A percentile compares a stretch with the other conserved stretches of the same genome.
phyloP scores from a whole-genome alignment of 148 eudicot species.

The Arbutus unedo region DNA sequence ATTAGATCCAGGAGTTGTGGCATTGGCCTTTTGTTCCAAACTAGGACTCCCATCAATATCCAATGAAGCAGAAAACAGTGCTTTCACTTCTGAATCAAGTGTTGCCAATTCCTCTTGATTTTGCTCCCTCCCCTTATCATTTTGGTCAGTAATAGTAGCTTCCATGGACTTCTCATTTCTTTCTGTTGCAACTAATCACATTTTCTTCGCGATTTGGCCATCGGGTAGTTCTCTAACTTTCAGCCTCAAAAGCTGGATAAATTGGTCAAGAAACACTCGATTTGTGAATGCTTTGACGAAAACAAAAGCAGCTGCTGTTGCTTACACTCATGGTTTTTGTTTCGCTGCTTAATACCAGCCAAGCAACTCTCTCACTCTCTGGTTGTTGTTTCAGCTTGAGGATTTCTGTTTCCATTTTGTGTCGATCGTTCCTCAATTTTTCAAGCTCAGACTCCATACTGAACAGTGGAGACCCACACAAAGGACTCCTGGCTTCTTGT shows the following conservation, averaged over 20 bases:
- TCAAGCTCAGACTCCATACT: slow-evolving; percentile 41
- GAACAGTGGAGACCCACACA: slow-evolving; percentile 8
- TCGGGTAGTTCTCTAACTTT: slow-evolving; percentile 22
- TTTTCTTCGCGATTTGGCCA: slow-evolving; percentile 41
- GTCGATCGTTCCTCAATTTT: slow-evolving; percentile 44
- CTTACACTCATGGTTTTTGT: slow-evolving; percentile 37
- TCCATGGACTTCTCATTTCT: slow-evolving; percentile 10
- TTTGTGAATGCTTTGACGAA: slow-evolving; percentile 49
- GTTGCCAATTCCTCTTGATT: slow-evolving; percentile 27
- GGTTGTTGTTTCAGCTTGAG: slow-evolving; percentile 49
- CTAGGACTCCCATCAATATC: slow-evolving; percentile 22
- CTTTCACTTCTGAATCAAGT: slow-evolving; percentile 33
- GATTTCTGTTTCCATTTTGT: slow-evolving; percentile 39
- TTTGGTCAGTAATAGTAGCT: neutral
- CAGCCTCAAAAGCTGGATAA: slow-evolving; percentile 37
- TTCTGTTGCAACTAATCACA: slow-evolving; percentile 28
- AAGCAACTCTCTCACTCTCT: slow-evolving; percentile 34
- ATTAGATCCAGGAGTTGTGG: slow-evolving; percentile 21
- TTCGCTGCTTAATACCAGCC: slow-evolving; percentile 41
- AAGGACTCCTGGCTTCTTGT: neutral
- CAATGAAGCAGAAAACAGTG: slow-evolving; percentile 21
- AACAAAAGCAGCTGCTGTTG: slow-evolving; percentile 43
- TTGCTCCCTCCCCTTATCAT: slow-evolving; percentile 9
- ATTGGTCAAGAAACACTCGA: slow-evolving; percentile 31
- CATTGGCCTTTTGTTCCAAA: slow-evolving; percentile 27